Evolutionary conservation across 345 rosid species (phyloP), one percentile per base, ranked within the genome.

Genomic region (Anacardium occidentale): DNA sequence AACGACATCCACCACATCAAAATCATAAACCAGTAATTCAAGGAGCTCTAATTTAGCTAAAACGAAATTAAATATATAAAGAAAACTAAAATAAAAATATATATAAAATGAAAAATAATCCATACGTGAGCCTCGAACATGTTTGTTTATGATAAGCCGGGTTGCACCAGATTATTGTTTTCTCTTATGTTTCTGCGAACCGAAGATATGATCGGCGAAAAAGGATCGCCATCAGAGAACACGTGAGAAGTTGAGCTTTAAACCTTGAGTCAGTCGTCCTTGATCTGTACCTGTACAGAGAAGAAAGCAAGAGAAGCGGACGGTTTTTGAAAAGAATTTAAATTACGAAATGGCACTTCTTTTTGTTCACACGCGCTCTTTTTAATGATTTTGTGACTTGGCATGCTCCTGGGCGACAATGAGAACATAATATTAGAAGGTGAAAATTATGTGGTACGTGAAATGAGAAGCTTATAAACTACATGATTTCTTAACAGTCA

Each of bases 51-150:
- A 70, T 70, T 57, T 56, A n/a, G 22, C 45, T 69, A 21, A 69
- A 34, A 55, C 32, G 15, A 12, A 42, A 24, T 21, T 24, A 15
- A 57, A 57, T 20, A 42, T 3, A 47, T 12, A 44, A 22, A 1
- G 18, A 0, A 69, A 24, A 45, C 55, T 17, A 66, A 32, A 7
- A 21, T 3, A 62, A 62, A 9, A 40, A 13, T 54, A 32, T 47
- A 10, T n/a, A n/a, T n/a, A 11, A 6, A 9, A 37, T n/a, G 55
- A 54, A 44, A 3, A 32, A 32, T n/a, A 17, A 20, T 15, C 18
- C 89, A 77, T 83, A 93, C 98, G 79, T 93, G 97, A 78, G 93
- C 93, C 87, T 93, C 97, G 69, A 93, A 93, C 98, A 93, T 93
- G 83, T 81, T 75, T 93, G 83, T 82, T 74, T 87, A 71, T 79